Base-by-base conservation (phyloP, 441 rosid genomes). In the Populus trichocarpa region DNA sequence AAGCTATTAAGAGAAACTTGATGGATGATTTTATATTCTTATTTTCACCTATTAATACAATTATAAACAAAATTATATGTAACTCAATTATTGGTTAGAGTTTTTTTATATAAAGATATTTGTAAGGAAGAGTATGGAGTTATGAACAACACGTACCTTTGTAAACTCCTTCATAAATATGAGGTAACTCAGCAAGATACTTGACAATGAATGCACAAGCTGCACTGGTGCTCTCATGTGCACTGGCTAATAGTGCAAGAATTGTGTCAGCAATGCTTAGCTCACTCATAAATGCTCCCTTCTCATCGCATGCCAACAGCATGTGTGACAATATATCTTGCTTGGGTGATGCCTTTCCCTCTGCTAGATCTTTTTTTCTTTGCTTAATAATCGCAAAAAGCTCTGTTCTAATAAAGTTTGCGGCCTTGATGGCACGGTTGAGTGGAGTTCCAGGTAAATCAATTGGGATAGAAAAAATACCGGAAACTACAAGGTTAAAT, bases 121-220 rank as follows among this genome's bases (percentile, higher is more conserved):
- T n/a, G n/a, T n/a, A n/a, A n/a, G n/a, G n/a, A n/a, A n/a, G n/a
- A n/a, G n/a, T n/a, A n/a, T n/a, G n/a, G n/a, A n/a, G n/a, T n/a
- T n/a, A n/a, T n/a, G n/a, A n/a, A n/a, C n/a, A n/a, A n/a, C n/a
- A 23, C 32, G 1, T 13, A 67, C 69, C 69, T 28, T 67, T 28
- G 35, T 7, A 8, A 5, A 67, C 69, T 2, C 1, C 7, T 1
- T 28, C 20, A 13, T 67, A 67, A 32, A 67, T 32, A 67, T 28
- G 69, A 16, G 69, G 69, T 2, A 23, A 3, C 16, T 28, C 35
- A 23, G 69, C 36, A 67, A 67, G 26, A 26, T 25, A 28, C 72
- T 84, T 86, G 79, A 86, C 73, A 73, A 84, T 72, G 73, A 83
- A 81, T 35, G 89, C 77, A 46, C 81, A 75, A 5, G 78, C 70